Evolutionary conservation across 2,329 filamentous ascomycete genomes (phyloP).

Genomic region (Apiospora sp.): DNA sequence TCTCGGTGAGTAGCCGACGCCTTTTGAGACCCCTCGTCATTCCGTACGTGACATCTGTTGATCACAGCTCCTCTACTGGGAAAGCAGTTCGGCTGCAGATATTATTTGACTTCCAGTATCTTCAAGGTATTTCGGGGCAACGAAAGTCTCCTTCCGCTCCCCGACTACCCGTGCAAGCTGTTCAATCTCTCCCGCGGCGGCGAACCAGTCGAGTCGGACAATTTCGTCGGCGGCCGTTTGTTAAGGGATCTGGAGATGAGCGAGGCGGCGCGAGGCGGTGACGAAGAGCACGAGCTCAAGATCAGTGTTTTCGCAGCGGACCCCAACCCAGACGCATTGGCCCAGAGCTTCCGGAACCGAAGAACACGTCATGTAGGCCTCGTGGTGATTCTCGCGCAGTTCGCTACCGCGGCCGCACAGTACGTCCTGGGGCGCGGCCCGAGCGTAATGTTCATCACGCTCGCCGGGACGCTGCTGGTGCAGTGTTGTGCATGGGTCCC

Average conservation of each 20-base stretch:
- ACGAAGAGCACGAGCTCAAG: neutral
- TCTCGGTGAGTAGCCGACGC: too few species aligned
- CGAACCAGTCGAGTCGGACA: neutral
- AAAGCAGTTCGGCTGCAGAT: too few species aligned
- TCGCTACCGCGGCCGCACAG: neutral
- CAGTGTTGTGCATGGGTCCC: neutral
- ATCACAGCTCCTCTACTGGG: too few species aligned
- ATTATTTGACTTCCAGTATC: neutral
- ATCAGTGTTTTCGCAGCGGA: too few species aligned
- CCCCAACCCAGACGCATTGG: too few species aligned
- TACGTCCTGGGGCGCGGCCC: neutral
- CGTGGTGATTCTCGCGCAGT: too few species aligned
- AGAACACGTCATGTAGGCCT: too few species aligned
- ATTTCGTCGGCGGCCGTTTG: neutral
- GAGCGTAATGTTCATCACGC: neutral
- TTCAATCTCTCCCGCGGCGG: neutral
- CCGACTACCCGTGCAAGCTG: neutral
- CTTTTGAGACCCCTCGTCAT: too few species aligned
- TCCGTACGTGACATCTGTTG: too few species aligned
- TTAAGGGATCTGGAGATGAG: neutral
- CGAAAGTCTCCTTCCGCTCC: neutral
- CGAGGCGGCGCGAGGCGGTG: neutral
- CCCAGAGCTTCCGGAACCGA: too few species aligned
- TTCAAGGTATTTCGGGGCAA: neutral
- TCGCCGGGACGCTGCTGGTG: neutral